Percentiles rank a stretch among this genome's conserved stretches.
These are phyloP conservation scores for Hymenoscyphus fraxineus DNA, from an alignment of 2,329 filamentous ascomycete genomes.

Conservation along the genomic window DNA sequence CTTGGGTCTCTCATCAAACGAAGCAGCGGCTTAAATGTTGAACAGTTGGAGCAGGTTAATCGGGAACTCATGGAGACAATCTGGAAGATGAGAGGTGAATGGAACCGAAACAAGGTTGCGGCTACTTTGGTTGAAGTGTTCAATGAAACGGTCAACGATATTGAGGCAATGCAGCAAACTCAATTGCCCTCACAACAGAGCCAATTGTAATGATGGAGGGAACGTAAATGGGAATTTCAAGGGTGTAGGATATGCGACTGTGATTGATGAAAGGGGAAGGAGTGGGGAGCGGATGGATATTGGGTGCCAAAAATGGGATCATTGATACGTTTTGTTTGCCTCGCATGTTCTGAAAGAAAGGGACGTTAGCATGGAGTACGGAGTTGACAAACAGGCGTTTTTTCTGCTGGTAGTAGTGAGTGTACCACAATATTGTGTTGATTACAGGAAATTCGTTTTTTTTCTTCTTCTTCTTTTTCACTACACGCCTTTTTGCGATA, in stretches of 20 bases:
- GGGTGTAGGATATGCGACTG: not conserved
- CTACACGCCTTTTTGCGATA: too few species aligned
- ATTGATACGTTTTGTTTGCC: not conserved
- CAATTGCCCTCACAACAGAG: slow-evolving; percentile 27
- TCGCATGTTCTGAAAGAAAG: not conserved
- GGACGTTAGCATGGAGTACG: not conserved
- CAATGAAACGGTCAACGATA: slow-evolving; percentile 69
- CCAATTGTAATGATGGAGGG: not conserved
- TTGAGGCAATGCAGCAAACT: slow-evolving; percentile 42
- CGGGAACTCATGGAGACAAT: slow-evolving; percentile 85
- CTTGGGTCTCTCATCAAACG: slow-evolving; percentile 25
- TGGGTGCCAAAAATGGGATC: not conserved
- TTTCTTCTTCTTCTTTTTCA: too few species aligned
- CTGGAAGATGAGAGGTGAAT: slow-evolving; percentile 75
- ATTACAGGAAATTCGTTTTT: too few species aligned
- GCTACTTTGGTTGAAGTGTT: slow-evolving; percentile 64
- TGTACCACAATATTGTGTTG: too few species aligned
- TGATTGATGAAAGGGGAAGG: not conserved
- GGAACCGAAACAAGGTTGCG: slow-evolving; percentile 76
- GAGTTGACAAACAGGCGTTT: not conserved
- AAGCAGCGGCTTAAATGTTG: slow-evolving; percentile 53
- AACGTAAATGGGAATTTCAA: not conserved
- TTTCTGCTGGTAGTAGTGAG: too few species aligned
- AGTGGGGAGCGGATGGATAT: not conserved
- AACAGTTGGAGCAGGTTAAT: slow-evolving; percentile 93